Base-by-base conservation (phyloP, 495 filamentous ascomycete species). In the Trypethelium eluteriae region DNA sequence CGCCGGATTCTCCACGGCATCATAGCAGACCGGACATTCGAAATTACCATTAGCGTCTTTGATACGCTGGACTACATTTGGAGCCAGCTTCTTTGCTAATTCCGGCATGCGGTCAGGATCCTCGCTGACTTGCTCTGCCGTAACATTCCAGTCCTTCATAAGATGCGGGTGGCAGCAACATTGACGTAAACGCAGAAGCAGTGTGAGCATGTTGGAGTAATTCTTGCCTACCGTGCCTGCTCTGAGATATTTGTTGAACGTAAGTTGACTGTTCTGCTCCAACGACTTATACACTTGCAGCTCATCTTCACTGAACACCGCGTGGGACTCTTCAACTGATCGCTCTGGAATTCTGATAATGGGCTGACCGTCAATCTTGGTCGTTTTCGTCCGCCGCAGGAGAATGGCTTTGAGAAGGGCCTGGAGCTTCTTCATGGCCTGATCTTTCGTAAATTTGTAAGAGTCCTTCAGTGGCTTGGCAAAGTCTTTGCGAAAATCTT, bases 91-190 rank as follows among this genome's bases (percentile, higher is more conserved):
- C 65, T 83, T 83, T 0, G 93, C 92, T 32, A 94, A 81, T 9
- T 80, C 81, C 12, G 85, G 63, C 77, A 92, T 84, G 6, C 84
- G 80, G 1, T 86, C 83, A 2, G 81, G 78, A 10, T 81, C 72
- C 50, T 83, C 67, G 65, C 77, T 74, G 69, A 76, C 71, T 66
- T 81, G 76, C 62, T 76, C 77, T n/a, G 80, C 79, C 64, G 85
- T 79, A 34, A 79, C 72, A 39, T 85, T 86, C 68, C 89, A 86
- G 66, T 93, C 92, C 11, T 80, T 81, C 63, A 95, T 92, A n/a
- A 98, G 79, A 74, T 95, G 90, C 1, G 93, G 92, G 76, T 98
- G 94, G 70, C 92, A 96, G 72, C 90, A 94, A 39, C 89, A 89
- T 76, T 98, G 94, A n/a, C 91, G 84, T 9, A 98, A 84, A 14